Evolutionary conservation across 495 filamentous ascomycete species (phyloP), one percentile per base, ranked within the genome.

Genomic region (Hyaloscypha finlandica): DNA sequence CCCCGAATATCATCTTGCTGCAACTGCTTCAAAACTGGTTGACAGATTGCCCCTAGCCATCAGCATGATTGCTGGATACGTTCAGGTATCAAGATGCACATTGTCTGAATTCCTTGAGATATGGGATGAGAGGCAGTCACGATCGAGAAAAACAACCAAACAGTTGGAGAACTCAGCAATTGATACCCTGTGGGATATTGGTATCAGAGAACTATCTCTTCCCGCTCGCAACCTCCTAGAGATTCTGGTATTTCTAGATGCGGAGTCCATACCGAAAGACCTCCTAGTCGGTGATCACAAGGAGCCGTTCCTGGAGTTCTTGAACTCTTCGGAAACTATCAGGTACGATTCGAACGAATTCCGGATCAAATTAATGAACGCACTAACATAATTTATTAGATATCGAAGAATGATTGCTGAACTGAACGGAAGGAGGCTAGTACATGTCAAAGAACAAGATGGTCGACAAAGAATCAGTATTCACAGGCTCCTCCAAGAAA

Each of bases 241-340:
- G n/a, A 69, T 76, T n/a, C n/a, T 76, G 54, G 69, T 73, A 8
- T 76, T 73, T 58, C 48, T 76, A 0, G 67, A 73, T n/a, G 48
- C 61, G 6, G 73, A 73, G 9, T 45, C 20, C 29, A 71, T 76
- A 5, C 72, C 39, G 9, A 68, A 71, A 52, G 63, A 55, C 14
- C 65, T 76, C 45, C 51, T 76, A 8, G 71, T 70, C 12, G 68
- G 58, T n/a, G 64, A 67, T 6, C 72, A 76, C 54, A 61, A 66
- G 12, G 72, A 75, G 45, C 52, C 65, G 0, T 65, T 69, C 37
- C 66, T 75, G 0, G 74, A 75, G 6, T 69, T 74, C 35, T 51
- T 75, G 19, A 25, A 68, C 55, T 30, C 35, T 52, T 29, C 56
- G 30, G 64, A 66, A 25, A 22, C 48, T 12, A 55, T 51, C 29